Evolutionary conservation across 352 stramenopile species (phyloP).

Genomic region (Globisporangium okanoganense): DNA sequence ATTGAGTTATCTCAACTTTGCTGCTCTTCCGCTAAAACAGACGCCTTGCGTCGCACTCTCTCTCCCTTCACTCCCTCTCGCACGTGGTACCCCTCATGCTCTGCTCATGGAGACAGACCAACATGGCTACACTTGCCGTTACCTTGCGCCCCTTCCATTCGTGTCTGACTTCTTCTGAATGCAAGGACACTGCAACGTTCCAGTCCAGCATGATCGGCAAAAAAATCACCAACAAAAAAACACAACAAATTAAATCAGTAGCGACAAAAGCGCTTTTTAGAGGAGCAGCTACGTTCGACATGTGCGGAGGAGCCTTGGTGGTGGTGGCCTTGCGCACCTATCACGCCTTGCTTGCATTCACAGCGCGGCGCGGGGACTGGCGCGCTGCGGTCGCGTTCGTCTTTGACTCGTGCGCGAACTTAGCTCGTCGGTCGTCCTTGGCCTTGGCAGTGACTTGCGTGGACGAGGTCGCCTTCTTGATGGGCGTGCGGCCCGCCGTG

Average conservation of each 20-base stretch:
- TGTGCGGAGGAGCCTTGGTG: not conserved
- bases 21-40: not conserved
- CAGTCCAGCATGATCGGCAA: not conserved
- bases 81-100: not conserved
- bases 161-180: not conserved
- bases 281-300: not conserved
- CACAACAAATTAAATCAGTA: conserved; percentile 8
- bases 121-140: conserved; percentile 2
- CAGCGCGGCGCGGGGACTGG: conserved; percentile 10
- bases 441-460: conserved; percentile 5
- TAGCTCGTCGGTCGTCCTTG: conserved; percentile 33
- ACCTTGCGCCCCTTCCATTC: not conserved
- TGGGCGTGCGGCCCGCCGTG: conserved; percentile 17
- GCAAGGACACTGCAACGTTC: not conserved
- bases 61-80: not conserved
- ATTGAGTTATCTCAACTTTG: conserved; percentile 1
- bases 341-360: not conserved
- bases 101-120: not conserved
- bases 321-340: not conserved
- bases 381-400: conserved; percentile 16
- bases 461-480: conserved; percentile 22
- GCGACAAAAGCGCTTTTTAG: not conserved
- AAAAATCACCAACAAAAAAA: not conserved
- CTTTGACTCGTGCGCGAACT: conserved; percentile 39
- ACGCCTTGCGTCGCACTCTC: not conserved